phyloP scores from a whole-genome alignment of 1,284 basidiomycete species.

The Salmacisia buchloeana region DNA sequence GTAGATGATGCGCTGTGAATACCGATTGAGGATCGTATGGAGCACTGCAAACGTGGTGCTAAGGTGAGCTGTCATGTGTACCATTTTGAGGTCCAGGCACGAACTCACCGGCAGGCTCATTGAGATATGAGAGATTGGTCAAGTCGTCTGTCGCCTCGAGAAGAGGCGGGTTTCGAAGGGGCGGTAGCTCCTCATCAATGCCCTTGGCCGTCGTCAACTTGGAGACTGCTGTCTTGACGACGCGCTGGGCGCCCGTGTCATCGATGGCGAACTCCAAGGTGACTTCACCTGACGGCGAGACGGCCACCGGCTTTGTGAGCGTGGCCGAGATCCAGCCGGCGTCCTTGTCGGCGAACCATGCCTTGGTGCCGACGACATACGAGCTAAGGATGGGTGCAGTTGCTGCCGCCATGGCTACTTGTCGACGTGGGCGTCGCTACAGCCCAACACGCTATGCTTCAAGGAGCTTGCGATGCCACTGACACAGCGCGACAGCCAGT shows the following conservation, averaged over 20 bases:
- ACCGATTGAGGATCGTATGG: conserved; percentile 93
- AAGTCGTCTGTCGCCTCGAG: conserved; percentile 15
- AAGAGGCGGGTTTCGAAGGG: conserved; percentile 83
- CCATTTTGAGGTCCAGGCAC: too few relatives aligned
- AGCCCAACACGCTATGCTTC: too few relatives aligned
- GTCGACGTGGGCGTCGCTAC: too few relatives aligned
- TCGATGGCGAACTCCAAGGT: conserved; percentile 40
- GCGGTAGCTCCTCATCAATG: conserved; percentile 61
- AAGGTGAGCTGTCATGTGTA: background rate
- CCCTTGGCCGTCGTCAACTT: conserved; percentile 32
- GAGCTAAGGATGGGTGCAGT: conserved; percentile 24
- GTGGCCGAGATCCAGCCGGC: conserved; percentile 86
- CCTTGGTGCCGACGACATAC: conserved; percentile 51
- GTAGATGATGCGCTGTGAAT: conserved; percentile 94
- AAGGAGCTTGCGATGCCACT: too few relatives aligned
- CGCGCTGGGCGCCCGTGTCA: conserved; percentile 34
- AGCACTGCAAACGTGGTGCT: conserved; percentile 61
- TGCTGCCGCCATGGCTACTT: too few relatives aligned
- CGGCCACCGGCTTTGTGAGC: conserved; percentile 57
- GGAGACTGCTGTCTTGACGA: conserved; percentile 34
- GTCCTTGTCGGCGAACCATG: conserved; percentile 80
- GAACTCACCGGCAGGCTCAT: conserved; percentile 15
- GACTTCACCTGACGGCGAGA: conserved; percentile 30
- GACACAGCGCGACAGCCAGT: too few relatives aligned
- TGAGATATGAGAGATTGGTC: conserved; percentile 14